These are phyloP conservation scores for Boletus sp. DNA, from an alignment of 1,284 basidiomycete species.

Conservation along the genomic window DNA sequence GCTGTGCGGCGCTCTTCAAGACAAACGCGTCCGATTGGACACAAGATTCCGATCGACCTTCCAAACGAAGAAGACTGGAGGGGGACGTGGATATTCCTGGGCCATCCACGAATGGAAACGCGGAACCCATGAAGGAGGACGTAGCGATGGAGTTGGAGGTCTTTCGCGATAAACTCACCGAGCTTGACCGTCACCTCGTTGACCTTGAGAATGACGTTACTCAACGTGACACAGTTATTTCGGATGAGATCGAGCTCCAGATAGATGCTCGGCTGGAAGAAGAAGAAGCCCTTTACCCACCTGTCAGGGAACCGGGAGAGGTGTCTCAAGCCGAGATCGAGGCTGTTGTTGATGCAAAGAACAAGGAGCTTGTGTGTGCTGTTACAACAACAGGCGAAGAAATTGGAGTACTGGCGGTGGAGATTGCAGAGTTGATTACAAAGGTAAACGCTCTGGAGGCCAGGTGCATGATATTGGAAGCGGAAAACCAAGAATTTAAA, in stretches of 20 bases:
- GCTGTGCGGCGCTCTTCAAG: slow-evolving; percentile 24
- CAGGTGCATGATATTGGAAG: slow-evolving; percentile 29
- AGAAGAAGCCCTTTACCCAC: slow-evolving; percentile 23
- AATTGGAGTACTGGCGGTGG: slow-evolving; percentile 37
- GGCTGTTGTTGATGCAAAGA: slow-evolving; percentile 18
- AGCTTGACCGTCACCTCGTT: slow-evolving; percentile 37
- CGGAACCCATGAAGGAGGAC: slow-evolving; percentile 9
- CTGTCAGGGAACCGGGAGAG: slow-evolving; percentile 14
- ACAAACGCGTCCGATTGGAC: slow-evolving; percentile 9
- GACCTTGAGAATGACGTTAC: slow-evolving; percentile 44
- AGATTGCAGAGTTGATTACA: slow-evolving; percentile 37
- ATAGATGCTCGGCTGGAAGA: slow-evolving; percentile 38
- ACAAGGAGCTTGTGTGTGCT: slow-evolving; percentile 15
- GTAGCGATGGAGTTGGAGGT: slow-evolving; percentile 32
- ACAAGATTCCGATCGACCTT: slow-evolving; percentile 30
- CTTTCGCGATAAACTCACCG: slow-evolving; percentile 38
- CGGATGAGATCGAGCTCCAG: slow-evolving; percentile 38
- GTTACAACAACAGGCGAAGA: slow-evolving; percentile 33
- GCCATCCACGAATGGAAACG: slow-evolving; percentile 12
- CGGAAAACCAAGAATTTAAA: slow-evolving; percentile 33
- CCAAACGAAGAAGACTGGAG: slow-evolving; percentile 40
- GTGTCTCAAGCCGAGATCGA: slow-evolving; percentile 25
- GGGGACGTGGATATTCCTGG: slow-evolving; percentile 4
- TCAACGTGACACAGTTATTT: slow-evolving; percentile 36
- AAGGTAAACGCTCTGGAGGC: slow-evolving; percentile 29